phyloP scores from a whole-genome alignment of 2,329 filamentous ascomycete species.

The Diplodia mutila region DNA sequence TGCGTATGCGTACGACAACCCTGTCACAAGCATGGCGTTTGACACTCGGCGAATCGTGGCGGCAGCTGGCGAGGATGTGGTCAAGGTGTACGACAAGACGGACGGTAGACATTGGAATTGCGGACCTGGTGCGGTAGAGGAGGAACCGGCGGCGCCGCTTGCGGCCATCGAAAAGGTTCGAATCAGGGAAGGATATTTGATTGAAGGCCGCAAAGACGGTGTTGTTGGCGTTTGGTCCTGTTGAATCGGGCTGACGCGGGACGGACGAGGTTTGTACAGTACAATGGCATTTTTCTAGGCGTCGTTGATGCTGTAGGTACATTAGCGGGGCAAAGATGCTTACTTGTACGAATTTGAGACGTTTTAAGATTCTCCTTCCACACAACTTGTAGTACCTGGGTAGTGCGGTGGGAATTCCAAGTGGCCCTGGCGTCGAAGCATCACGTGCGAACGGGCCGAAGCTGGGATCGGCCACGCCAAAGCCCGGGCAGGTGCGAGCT shows the following conservation, averaged over 20 bases:
- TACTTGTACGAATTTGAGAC: not conserved
- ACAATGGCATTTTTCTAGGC: slow-evolving; percentile 14
- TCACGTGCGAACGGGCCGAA: slow-evolving; percentile 11
- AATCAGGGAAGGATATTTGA: slow-evolving; percentile 90
- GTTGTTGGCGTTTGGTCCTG: slow-evolving; percentile 81
- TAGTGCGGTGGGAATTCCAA: not conserved
- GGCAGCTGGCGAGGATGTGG: slow-evolving; percentile 88
- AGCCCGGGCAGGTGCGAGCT: not conserved
- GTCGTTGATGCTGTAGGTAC: slow-evolving; percentile 9
- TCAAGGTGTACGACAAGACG: slow-evolving; percentile 97
- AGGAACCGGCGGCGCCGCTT: slow-evolving; percentile 63
- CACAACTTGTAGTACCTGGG: not conserved
- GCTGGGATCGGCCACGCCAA: not conserved
- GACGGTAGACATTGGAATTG: slow-evolving; percentile 97
- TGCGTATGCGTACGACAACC: slow-evolving; percentile 91
- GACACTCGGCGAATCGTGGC: slow-evolving; percentile 86
- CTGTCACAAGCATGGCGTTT: slow-evolving; percentile 97
- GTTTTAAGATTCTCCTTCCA: not conserved
- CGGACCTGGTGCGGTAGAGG: slow-evolving; percentile 73
- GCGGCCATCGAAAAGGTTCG: slow-evolving; percentile 76
- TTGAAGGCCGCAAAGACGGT: slow-evolving; percentile 87
- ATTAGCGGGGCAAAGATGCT: slow-evolving; percentile 7
- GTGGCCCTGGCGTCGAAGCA: not conserved
- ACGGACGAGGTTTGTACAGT: slow-evolving; percentile 2
- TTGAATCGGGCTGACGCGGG: slow-evolving; percentile 26